Percentiles rank a stretch among this genome's conserved stretches.
phyloP scores from a whole-genome alignment of 2,329 filamentous ascomycete genomes.

The Laburnicola sp. region DNA sequence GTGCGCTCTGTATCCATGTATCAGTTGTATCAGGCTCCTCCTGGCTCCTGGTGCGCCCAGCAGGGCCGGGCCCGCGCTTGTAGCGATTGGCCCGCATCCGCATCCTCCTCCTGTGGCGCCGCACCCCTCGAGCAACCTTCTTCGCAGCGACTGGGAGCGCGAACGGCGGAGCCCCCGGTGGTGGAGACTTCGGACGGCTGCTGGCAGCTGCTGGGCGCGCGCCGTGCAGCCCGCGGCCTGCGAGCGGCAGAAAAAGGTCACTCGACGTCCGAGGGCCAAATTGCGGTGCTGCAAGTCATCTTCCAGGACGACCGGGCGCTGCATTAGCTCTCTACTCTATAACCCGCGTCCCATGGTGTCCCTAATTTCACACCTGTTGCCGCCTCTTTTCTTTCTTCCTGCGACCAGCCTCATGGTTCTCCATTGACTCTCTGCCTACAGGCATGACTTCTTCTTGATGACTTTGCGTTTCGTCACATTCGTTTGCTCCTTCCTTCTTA shows the following conservation, averaged over 20 bases:
- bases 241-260: slow-evolving; percentile 6
- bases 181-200: too few relatives aligned
- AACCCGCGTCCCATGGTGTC: slow-evolving; percentile 10
- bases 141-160: slow-evolving; percentile 8
- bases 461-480: slow-evolving; percentile 34
- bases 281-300: slow-evolving; percentile 19
- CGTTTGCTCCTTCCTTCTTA: slow-evolving; percentile 34
- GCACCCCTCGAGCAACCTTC: slow-evolving; percentile 2
- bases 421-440: slow-evolving; percentile 29
- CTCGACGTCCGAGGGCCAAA: slow-evolving; percentile 15
- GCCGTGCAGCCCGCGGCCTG: not conserved
- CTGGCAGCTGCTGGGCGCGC: slow-evolving; percentile 4
- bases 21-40: too few relatives aligned
- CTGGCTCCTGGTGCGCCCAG: not conserved
- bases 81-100: not conserved
- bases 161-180: not conserved
- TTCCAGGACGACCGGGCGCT: slow-evolving; percentile 8
- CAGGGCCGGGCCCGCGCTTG: not conserved
- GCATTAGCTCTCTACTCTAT: slow-evolving; percentile 7
- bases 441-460: slow-evolving; percentile 39
- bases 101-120: not conserved
- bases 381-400: slow-evolving; percentile 19
- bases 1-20: slow-evolving; percentile 7
- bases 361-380: slow-evolving; percentile 17
- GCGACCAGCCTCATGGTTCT: slow-evolving; percentile 30